A percentile compares a stretch with the other conserved stretches of the same genome.
Evolutionary conservation across 2,329 filamentous ascomycete species (phyloP).

Genomic region (Colletotrichum musae): DNA sequence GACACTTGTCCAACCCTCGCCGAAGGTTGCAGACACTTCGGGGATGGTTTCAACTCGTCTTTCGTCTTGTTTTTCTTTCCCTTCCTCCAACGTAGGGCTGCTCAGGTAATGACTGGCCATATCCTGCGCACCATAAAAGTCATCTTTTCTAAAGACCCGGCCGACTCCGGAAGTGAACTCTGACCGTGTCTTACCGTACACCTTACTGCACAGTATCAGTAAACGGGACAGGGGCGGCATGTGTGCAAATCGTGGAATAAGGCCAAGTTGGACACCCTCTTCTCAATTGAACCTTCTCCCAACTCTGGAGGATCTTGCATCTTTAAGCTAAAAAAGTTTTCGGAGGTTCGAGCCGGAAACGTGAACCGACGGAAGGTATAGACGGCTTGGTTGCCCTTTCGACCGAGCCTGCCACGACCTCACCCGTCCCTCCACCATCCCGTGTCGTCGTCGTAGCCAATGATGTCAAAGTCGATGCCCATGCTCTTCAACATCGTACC

Average conservation of each 20-base stretch:
- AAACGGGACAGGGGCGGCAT: too few species aligned
- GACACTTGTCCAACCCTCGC: not conserved
- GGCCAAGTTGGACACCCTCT: slow-evolving; percentile 1
- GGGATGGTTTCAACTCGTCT: not conserved
- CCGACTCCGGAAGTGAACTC: not conserved
- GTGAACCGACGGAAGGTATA: not conserved
- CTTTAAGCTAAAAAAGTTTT: not conserved
- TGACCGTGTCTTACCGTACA: too few species aligned
- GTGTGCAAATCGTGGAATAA: not conserved
- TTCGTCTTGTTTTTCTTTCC: slow-evolving; percentile 1
- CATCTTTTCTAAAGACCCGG: not conserved
- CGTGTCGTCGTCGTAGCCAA: slow-evolving; percentile 42
- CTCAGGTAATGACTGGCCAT: not conserved
- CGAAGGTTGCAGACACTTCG: not conserved
- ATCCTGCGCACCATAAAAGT: slow-evolving; percentile 3
- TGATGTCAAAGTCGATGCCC: slow-evolving; percentile 39
- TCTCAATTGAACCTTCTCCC: slow-evolving; percentile 1
- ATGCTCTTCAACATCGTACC: slow-evolving; percentile 42
- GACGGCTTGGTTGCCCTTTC: not conserved
- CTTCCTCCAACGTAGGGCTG: slow-evolving; percentile 13
- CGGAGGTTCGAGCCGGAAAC: slow-evolving; percentile 1
- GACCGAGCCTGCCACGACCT: slow-evolving; percentile 1
- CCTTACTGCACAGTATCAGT: too few species aligned
- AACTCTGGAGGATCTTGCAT: slow-evolving; percentile 9
- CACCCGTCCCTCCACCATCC: slow-evolving; percentile 40